Evolutionary conservation across 306 rosid species (phyloP), one percentile per base, ranked within the genome.

Genomic region (Canavalia ensiformis): DNA sequence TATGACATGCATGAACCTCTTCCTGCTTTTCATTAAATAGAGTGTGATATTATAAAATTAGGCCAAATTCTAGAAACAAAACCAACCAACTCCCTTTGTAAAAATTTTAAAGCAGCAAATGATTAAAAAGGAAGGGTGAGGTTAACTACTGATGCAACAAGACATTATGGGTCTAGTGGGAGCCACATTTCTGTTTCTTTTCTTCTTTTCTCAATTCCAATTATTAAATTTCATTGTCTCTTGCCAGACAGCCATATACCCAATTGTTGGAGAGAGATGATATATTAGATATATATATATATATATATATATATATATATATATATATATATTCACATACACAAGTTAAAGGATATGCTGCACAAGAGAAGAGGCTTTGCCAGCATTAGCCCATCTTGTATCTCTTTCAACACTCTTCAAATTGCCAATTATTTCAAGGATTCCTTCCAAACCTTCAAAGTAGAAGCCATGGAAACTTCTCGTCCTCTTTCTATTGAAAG

Each of bases 401-500:
- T 78, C 35, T 80, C 64, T 34, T 80, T 70, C 64, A 58, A 29
- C 44, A 71, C 58, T 67, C 49, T 55, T 68, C 46, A 74, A 60
- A 62, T 68, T 51, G 13, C 71, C 58, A 65, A 54, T 64, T 62
- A 34, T 52, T 77, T 42, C 50, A 10, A 30, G 54, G 11, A 73
- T 64, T 78, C 64, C 56, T 74, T 59, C 25, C 18, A 46, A 2
- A 35, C 47, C 37, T 75, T 65, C 70, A 73, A 39, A 79, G 31
- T 52, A 74, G 54, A 60, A 81, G 77, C 89, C 88, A 95, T 95
- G 99, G 98, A 96, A 83, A 79, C 92, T 74, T 83, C 98, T 3
- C 94, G 83, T 63, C 90, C 97, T 81, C 93, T 96, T 83, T 96
- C 98, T 62, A 92, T 92, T 84, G 98, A 93, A 72, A 96, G 97